A percentile compares a stretch with the other conserved stretches of the same genome.
Conservation (phyloP, 1,284 basidiomycete species). For the Naganishia sp. region DNA sequence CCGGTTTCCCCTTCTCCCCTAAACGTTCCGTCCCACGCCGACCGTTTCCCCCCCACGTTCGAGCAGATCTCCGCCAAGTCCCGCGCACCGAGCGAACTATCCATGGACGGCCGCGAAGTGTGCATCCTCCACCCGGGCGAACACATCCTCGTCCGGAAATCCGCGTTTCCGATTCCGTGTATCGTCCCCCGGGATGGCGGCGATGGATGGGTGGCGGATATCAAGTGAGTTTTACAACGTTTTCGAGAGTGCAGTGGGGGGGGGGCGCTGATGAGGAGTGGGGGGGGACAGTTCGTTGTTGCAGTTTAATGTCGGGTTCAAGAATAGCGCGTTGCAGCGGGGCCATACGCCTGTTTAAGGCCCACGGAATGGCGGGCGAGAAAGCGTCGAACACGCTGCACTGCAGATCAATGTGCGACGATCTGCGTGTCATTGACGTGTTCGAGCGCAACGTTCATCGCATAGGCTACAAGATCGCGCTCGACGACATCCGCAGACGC, state of each 20-base stretch:
- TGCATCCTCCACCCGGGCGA: constrained; percentile 78
- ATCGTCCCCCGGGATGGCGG: constrained; percentile 83
- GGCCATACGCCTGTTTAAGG: constrained; percentile 33
- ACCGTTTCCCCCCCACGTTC: no score
- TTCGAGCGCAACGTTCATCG: no score
- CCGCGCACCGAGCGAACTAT: constrained; percentile 82
- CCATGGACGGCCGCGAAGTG: constrained; percentile 86
- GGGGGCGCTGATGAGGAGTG: no score
- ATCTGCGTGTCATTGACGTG: no score
- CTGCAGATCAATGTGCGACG: no score
- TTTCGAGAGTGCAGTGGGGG: no score
- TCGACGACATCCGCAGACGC: no score
- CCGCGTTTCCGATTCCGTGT: constrained; percentile 87
- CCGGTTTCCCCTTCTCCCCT: constrained; percentile 40
- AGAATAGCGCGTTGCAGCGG: constrained; percentile 64
- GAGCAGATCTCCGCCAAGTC: constrained; percentile 77
- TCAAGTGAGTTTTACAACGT: constrained; percentile 61
- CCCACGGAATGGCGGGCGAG: no score
- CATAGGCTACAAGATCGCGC: no score
- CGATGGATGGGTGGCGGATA: constrained; percentile 94
- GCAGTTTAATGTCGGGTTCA: constrained; percentile 87
- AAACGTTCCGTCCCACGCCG: no score
- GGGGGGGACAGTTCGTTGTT: constrained; percentile 61
- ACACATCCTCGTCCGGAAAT: constrained; percentile 79
- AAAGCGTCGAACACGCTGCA: no score